Conservation (phyloP, 176 grass and related monocot species). For the Oryza meridionalis region DNA sequence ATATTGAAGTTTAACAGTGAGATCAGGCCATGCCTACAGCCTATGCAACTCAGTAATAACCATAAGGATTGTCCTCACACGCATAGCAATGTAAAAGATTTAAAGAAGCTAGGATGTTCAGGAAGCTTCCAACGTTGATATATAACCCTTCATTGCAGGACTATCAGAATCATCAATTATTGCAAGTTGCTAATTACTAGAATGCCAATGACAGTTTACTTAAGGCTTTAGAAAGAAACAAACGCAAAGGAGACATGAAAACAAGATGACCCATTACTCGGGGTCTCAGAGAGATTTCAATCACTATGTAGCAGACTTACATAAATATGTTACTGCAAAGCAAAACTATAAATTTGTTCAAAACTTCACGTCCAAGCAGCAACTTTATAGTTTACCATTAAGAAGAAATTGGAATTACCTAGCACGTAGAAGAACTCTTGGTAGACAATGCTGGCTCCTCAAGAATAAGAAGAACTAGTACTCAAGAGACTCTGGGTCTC, state of each 20-base stretch:
- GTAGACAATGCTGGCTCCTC: not conserved
- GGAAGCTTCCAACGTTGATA: not conserved
- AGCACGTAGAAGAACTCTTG: conserved; percentile 3
- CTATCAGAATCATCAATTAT: not conserved
- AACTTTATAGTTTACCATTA: conserved; percentile 28
- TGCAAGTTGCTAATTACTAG: not conserved
- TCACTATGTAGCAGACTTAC: conserved; percentile 13
- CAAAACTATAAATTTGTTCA: not conserved
- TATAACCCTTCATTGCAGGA: not conserved
- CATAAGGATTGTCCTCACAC: not conserved
- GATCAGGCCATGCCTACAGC: not conserved
- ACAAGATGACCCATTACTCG: not conserved
- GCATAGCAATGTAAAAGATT: not conserved
- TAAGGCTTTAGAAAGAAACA: not conserved
- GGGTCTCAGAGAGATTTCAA: not conserved
- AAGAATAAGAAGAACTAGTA: conserved; percentile 52
- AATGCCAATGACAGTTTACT: not conserved
- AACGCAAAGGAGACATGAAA: not conserved
- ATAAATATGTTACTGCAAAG: conserved; percentile 31
- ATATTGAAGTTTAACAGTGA: not conserved
- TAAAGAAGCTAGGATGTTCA: not conserved
- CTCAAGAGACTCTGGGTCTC: conserved; percentile 73
- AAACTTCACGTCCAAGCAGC: conserved; percentile 32
- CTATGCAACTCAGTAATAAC: not conserved
- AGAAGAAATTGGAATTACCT: conserved; percentile 41